phyloP scores from a whole-genome alignment of 2,329 filamentous ascomycete species.

The Cladosporium cucumerinum region DNA sequence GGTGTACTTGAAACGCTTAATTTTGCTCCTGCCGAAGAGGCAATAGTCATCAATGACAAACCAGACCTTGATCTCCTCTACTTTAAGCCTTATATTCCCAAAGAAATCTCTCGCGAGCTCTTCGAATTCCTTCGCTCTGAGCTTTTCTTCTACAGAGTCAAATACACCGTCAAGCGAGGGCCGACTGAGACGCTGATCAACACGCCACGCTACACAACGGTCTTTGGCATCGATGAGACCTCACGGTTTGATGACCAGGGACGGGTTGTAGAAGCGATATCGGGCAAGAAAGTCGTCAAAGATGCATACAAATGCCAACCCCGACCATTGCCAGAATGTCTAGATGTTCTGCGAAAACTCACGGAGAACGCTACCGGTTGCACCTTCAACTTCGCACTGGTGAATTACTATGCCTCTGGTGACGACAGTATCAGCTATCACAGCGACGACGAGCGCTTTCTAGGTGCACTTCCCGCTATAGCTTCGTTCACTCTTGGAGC shows the following conservation, averaged over 20 bases:
- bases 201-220: constrained; percentile 59
- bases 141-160: constrained; percentile 56
- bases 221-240: constrained; percentile 63
- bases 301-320: constrained; percentile 60
- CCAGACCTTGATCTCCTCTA: constrained; percentile 70
- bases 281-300: constrained; percentile 38
- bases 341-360: constrained; percentile 60
- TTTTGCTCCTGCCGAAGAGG: constrained; percentile 46
- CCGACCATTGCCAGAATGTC: constrained; percentile 67
- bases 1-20: constrained; percentile 42
- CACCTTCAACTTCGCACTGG: constrained; percentile 72
- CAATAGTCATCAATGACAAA: constrained; percentile 60
- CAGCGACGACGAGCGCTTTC: constrained; percentile 75
- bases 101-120: constrained; percentile 53
- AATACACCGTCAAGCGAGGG: constrained; percentile 61
- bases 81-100: constrained; percentile 69
- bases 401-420: constrained; percentile 80
- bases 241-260: constrained; percentile 51
- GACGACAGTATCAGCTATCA: constrained; percentile 76
- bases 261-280: constrained; percentile 42
- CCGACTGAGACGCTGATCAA: constrained; percentile 61
- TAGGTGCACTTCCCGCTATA: constrained; percentile 66
- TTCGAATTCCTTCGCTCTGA: constrained; percentile 70
- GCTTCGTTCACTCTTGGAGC: constrained; percentile 73
- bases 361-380: constrained; percentile 66